Conservation (phyloP, 441 rosid genomes). For the Manihot esculenta region DNA sequence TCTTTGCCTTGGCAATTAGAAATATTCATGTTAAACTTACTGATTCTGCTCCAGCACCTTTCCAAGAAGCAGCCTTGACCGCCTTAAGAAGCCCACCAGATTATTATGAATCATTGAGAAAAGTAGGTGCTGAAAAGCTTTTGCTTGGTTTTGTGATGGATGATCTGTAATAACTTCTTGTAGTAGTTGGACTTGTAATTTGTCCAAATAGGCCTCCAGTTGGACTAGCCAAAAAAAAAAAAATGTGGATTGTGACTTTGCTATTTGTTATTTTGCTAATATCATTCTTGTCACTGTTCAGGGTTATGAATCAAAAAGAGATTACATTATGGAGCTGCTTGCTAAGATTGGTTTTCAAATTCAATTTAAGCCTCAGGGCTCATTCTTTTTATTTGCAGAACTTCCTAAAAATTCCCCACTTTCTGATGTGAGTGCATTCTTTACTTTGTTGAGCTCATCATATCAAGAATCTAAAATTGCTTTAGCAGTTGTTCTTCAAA, state of each 20-base stretch:
- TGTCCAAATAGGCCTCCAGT: not conserved
- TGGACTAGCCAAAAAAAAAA: not conserved
- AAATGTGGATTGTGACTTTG: not conserved
- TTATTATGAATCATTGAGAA: slow-evolving; percentile 46
- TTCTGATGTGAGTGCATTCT: slow-evolving; percentile 41
- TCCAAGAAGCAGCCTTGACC: slow-evolving; percentile 67
- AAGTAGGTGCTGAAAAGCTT: slow-evolving; percentile 30
- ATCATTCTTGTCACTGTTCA: slow-evolving; percentile 24
- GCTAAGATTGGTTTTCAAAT: slow-evolving; percentile 42
- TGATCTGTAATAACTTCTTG: not conserved
- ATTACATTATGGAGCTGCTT: slow-evolving; percentile 43
- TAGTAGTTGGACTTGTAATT: not conserved
- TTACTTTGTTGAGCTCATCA: not conserved
- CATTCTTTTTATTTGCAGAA: slow-evolving; percentile 56
- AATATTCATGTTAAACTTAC: slow-evolving; percentile 55
- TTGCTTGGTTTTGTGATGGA: slow-evolving; percentile 9
- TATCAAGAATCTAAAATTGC: not conserved
- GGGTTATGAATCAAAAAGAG: slow-evolving; percentile 57
- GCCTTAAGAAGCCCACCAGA: slow-evolving; percentile 48
- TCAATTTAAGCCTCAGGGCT: slow-evolving; percentile 56
- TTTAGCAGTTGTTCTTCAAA: not conserved
- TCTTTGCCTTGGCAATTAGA: slow-evolving; percentile 47
- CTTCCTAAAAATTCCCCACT: slow-evolving; percentile 42
- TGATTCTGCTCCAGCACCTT: slow-evolving; percentile 68
- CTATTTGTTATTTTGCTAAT: not conserved